Evolutionary conservation across 345 rosid species (phyloP).

Genomic region (Geranium rotundifolium): DNA sequence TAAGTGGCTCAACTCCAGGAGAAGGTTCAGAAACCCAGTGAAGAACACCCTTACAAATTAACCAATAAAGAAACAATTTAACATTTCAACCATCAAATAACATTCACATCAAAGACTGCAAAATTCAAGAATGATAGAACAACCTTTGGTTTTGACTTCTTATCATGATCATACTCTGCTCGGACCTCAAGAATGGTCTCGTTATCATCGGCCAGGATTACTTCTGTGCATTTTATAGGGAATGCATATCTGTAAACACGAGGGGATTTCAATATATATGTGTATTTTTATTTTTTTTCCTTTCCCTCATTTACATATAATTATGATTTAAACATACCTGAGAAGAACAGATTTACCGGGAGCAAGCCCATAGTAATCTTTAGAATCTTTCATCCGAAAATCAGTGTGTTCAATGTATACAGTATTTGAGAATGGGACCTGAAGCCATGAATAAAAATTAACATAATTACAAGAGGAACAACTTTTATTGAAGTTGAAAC

Average conservation of each 20-base stretch:
- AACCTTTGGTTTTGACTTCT: conserved; percentile 74
- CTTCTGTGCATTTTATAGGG: conserved; percentile 54
- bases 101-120: background rate
- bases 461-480: background rate
- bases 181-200: conserved; percentile 54
- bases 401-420: conserved; percentile 80
- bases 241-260: conserved; percentile 46
- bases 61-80: background rate
- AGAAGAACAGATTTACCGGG: conserved; percentile 87
- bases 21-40: conserved; percentile 90
- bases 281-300: no score
- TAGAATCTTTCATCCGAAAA: conserved; percentile 89
- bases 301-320: no score
- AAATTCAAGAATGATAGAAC: background rate
- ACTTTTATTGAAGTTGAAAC: background rate
- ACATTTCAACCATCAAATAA: background rate
- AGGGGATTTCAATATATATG: background rate
- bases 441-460: background rate
- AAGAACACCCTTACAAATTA: conserved; percentile 62
- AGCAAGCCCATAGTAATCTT: conserved; percentile 90
- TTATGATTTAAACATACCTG: conserved; percentile 29
- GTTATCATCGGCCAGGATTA: conserved; percentile 51
- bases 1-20: conserved; percentile 51
- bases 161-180: conserved; percentile 67
- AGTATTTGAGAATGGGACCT: conserved; percentile 80